Evolutionary conservation across 768 basidiomycete genomes (phyloP), one percentile per base, ranked within the genome.

Genomic region (Inosperma sp.): DNA sequence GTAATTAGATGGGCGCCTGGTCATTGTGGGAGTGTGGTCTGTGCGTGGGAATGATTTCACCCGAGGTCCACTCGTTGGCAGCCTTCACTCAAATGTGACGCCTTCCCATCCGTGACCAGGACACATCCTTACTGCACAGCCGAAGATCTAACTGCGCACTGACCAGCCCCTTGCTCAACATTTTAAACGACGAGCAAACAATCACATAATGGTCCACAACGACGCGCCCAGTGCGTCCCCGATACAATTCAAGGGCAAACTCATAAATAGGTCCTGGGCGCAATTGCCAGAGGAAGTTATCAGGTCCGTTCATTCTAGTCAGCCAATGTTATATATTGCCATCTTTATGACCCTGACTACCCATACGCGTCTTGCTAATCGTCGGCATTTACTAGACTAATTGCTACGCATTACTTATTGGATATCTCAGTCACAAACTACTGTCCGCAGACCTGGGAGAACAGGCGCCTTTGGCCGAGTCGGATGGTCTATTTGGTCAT

Each of bases 401-500:
- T 84, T 62, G 73, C 78, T 23, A 84, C 83, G 1, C 71, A 78
- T 59, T 79, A 78, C 62, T 74, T 87, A 30, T 73, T 65, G 72
- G 78, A 75, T 62, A 67, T 62, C 56, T 66, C 77, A 21, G 60
- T 62, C 0, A 65, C 62, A 5, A 70, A 59, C 25, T 78, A 80
- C 56, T 73, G 68, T 56, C 84, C 84, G 2, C 67, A 69, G 57
- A 59, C 66, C 60, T 65, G 73, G 73, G 76, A 77, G n/a, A 50
- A 64, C 35, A 75, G 72, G 49, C 76, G 81, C 40, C 62, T 71
- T 12, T 87, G 84, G 85, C 76, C 78, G 36, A 72, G 74, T 8
- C 71, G 83, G 52, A 78, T 84, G 67, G 77, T 82, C 1, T 88
- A 79, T 63, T 72, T 75, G 9, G 71, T 75, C 39, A 65, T 87